These are phyloP conservation scores for Allium sativum DNA, from an alignment of 106 monocot species.

Conservation along the genomic window DNA sequence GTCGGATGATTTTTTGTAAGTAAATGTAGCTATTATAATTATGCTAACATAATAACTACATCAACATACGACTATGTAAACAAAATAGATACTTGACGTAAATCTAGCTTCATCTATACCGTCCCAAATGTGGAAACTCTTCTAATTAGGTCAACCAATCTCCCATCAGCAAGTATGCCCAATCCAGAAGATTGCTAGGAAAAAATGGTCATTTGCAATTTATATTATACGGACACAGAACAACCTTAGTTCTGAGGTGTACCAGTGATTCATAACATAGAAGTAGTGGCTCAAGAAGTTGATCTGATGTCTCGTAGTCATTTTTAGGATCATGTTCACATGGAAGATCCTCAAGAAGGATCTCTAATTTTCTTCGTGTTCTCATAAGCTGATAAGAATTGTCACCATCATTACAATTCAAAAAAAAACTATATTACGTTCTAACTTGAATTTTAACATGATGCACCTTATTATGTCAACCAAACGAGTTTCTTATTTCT, in stretches of 20 bases:
- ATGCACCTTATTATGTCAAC: too few species aligned
- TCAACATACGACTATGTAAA: too few species aligned
- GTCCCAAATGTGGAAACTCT: conserved; percentile 82
- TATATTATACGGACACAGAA: too few species aligned
- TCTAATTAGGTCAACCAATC: conserved; percentile 74
- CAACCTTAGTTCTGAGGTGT: neutral
- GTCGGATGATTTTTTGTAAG: conserved; percentile 53
- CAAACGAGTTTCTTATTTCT: too few species aligned
- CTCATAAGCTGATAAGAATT: conserved; percentile 43
- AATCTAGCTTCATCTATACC: conserved; percentile 83
- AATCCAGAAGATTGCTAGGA: conserved; percentile 87
- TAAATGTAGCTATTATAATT: neutral
- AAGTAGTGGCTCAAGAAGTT: conserved; percentile 84
- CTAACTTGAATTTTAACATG: too few species aligned
- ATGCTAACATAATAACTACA: too few species aligned
- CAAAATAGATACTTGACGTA: conserved; percentile 50
- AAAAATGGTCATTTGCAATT: neutral
- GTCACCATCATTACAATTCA: neutral
- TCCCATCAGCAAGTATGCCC: conserved; percentile 79
- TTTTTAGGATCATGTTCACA: conserved; percentile 53
- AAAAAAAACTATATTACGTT: too few species aligned
- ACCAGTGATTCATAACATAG: conserved; percentile 92
- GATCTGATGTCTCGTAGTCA: conserved; percentile 59
- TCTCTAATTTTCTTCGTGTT: conserved; percentile 60
- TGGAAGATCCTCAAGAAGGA: conserved; percentile 77